Evolutionary conservation across 441 rosid species (phyloP), one percentile per base, ranked within the genome.

Genomic region (Geranium incanum): DNA sequence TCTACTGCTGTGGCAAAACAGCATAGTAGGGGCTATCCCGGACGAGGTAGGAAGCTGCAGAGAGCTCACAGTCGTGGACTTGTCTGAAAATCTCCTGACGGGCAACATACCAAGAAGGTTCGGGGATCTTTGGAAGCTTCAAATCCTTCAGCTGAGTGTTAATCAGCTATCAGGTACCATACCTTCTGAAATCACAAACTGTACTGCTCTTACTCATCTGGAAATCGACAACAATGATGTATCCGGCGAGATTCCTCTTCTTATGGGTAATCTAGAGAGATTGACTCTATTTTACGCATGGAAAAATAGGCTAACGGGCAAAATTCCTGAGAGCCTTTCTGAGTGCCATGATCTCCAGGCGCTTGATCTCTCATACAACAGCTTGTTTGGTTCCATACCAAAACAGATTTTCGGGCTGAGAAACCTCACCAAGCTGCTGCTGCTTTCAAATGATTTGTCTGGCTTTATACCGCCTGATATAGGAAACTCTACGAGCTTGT

Each of bases 1-100:
- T 43, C 64, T 75, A 64, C 74, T 75, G 11, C 71, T 75, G 41
- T 75, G 78, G 78, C 74, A 75, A 68, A 75, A 75, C 50, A 59
- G 68, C 50, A 50, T 75, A 43, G 74, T 71, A 18, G 71, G 78
- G 21, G 48, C 38, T 21, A 75, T 75, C 15, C 78, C 78, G 7
- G 74, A 67, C 5, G 75, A 71, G 74, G 71, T 75, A 6, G 78
- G 78, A 36, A 57, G 74, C 71, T 75, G 78, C 65, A n/a, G 50
- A 11, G 75, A 75, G 71, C 74, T 75, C 38, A 13, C 57, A 0
- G 78, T 75, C 37, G 15, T 71, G 38, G 78, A 75, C 68, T 38
- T 75, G n/a, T 75, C 78, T 4, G 78, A 71, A 69, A 75, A 75
- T 75, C 68, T 71, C 45, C 60, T 75, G 59, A 67, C 74, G 0